Evolutionary conservation across 75 land plant species (phyloP), one percentile per base, ranked within the genome.

Genomic region (Larix kaempferi): DNA sequence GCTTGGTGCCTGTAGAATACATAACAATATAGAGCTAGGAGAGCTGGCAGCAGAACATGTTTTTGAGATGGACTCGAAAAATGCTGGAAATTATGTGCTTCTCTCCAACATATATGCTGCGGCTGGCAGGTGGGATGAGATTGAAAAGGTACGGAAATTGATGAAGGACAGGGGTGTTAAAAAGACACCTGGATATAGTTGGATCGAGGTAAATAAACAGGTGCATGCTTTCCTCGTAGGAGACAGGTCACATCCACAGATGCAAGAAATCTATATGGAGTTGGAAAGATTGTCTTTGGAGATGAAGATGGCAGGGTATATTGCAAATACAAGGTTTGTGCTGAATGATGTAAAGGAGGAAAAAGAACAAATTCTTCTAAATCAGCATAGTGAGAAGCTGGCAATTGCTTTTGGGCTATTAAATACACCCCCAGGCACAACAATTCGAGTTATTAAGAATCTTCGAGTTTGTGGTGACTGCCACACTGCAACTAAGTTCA

Each of bases 1-100:
- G 59, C 83, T 83, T 61, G 83, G 82, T 62, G 82, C 82, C 60
- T 83, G 77, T 49, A 74, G 54, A 56, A 23, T 35, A 17, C 73
- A 83, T 27, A 56, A 49, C 27, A 59, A 80, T 83, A 54, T 74
- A 19, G 52, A 14, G 13, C 25, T 83, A 22, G 84, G 69, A 29
- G 83, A 65, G n/a, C 14, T 49, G 6, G 80, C 77, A 0, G 80
- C 60, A 41, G 57, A 49, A 58, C 76, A 33, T 13, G 26, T 56
- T 29, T 25, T 79, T 12, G 78, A 79, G 56, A 21, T 79, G 35
- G 61, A 57, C n/a, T 60, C 80, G 4, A 22, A 33, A 56, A 13
- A 75, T 77, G 39, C 80, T 16, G 12, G 25, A 22, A 78, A 58
- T 35, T 79, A 79, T 58, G 78, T 75, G 5, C 56, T 79, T 57